A percentile compares a stretch with the other conserved stretches of the same genome.
phyloP scores from a whole-genome alignment of 192 early-diverging fungal species.

The Coemansia sp. region DNA sequence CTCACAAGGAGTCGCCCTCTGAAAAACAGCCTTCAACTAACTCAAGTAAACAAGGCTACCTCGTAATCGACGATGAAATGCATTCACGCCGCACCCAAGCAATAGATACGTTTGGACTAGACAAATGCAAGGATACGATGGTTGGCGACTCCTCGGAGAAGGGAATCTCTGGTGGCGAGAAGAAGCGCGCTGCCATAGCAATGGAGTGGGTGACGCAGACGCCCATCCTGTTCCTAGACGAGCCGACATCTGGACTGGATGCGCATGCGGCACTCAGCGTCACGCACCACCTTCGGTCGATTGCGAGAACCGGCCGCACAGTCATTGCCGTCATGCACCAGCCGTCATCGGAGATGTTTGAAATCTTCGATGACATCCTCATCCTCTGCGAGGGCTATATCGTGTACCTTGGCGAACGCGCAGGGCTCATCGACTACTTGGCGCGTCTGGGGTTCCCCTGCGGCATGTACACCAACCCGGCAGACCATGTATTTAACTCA shows the following conservation, averaged over 20 bases:
- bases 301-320: slow-evolving; percentile 49
- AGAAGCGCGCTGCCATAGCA: slow-evolving; percentile 72
- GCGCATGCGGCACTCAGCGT: slow-evolving; percentile 59
- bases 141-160: slow-evolving; percentile 63
- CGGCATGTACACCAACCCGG: slow-evolving; percentile 50
- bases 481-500: slow-evolving; percentile 45
- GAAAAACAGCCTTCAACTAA: too few relatives aligned
- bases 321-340: slow-evolving; percentile 55
- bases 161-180: slow-evolving; percentile 73
- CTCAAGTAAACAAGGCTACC: not conserved
- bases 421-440: slow-evolving; percentile 53
- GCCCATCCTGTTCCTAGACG: slow-evolving; percentile 66
- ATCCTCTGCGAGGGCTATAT: slow-evolving; percentile 67
- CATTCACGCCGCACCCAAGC: slow-evolving; percentile 55
- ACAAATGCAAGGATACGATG: slow-evolving; percentile 67
- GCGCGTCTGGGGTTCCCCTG: slow-evolving; percentile 22
- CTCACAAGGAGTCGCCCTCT: too few relatives aligned
- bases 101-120: slow-evolving; percentile 61
- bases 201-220: slow-evolving; percentile 72
- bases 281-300: slow-evolving; percentile 45
- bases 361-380: slow-evolving; percentile 68
- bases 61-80: slow-evolving; percentile 29
- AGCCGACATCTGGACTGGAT: slow-evolving; percentile 72
- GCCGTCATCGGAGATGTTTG: slow-evolving; percentile 61
- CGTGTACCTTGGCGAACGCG: slow-evolving; percentile 63